Evolutionary conservation across 441 rosid genomes (phyloP).

Genomic region (Adansonia rubrostipa): DNA sequence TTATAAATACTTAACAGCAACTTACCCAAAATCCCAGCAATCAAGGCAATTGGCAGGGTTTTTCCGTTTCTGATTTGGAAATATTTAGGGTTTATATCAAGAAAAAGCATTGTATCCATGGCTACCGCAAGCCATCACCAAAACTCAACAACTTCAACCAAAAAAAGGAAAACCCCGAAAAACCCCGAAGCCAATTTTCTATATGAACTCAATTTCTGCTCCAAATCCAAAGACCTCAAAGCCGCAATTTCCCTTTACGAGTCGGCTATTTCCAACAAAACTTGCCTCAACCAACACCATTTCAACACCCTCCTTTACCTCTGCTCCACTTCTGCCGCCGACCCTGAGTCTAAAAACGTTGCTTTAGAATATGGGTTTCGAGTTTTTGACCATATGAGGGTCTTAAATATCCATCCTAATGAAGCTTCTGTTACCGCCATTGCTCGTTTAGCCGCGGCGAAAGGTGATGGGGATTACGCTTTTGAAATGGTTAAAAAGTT

Average conservation of each 20-base stretch:
- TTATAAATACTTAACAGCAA: not conserved
- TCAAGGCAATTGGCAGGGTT: slow-evolving; percentile 7
- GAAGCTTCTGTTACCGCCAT: slow-evolving; percentile 73
- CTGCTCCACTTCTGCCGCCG: slow-evolving; percentile 47
- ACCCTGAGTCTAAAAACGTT: slow-evolving; percentile 44
- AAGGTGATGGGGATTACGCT: slow-evolving; percentile 73
- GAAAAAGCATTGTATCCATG: slow-evolving; percentile 19
- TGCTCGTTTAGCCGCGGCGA: slow-evolving; percentile 68
- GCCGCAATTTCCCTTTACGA: slow-evolving; percentile 53
- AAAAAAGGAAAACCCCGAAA: slow-evolving; percentile 39
- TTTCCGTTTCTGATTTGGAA: not conserved
- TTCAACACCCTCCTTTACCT: slow-evolving; percentile 58
- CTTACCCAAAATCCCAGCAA: not conserved
- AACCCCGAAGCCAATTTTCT: slow-evolving; percentile 45
- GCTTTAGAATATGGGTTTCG: slow-evolving; percentile 57
- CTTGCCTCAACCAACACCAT: slow-evolving; percentile 48
- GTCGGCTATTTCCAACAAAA: slow-evolving; percentile 28
- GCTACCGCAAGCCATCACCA: slow-evolving; percentile 23
- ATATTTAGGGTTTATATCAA: not conserved
- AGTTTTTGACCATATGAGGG: slow-evolving; percentile 57
- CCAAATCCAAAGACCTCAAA: slow-evolving; percentile 48
- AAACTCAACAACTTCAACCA: slow-evolving; percentile 8
- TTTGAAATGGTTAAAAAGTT: slow-evolving; percentile 60
- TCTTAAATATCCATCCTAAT: slow-evolving; percentile 52
- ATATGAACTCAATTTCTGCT: slow-evolving; percentile 43